Percentiles rank a stretch among this genome's conserved stretches.
Evolutionary conservation across 176 grass and related monocot species (phyloP).

Genomic region (Zoysia japonica): DNA sequence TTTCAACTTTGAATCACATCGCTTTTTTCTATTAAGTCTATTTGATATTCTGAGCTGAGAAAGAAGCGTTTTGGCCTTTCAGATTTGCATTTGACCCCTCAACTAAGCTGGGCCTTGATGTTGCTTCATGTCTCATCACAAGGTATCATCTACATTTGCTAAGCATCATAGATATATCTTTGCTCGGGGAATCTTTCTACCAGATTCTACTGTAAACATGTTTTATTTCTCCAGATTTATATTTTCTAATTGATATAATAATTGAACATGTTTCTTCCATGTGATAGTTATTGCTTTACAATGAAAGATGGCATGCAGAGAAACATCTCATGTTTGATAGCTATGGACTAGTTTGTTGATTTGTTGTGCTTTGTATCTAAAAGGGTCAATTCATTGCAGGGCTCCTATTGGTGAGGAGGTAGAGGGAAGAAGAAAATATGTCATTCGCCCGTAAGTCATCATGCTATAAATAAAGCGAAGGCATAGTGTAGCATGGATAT

Average conservation of each 20-base stretch:
- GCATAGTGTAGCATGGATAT: not conserved
- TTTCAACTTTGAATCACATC: not conserved
- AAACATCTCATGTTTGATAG: not conserved
- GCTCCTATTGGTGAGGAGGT: conserved; percentile 86
- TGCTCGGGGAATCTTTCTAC: conserved; percentile 6
- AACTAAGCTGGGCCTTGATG: conserved; percentile 81
- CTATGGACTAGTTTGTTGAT: conserved; percentile 14
- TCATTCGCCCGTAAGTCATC: conserved; percentile 86
- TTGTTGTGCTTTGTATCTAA: conserved; percentile 9
- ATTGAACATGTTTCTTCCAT: conserved; percentile 4
- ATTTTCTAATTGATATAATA: not conserved
- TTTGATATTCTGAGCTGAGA: not conserved
- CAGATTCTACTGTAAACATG: not conserved
- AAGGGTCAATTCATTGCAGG: conserved; percentile 52
- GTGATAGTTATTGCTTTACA: not conserved
- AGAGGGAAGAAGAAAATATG: conserved; percentile 85
- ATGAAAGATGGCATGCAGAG: not conserved
- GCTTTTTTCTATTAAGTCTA: conserved; percentile 2
- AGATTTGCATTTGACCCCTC: conserved; percentile 95
- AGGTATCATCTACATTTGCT: conserved; percentile 54
- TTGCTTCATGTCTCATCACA: conserved; percentile 93
- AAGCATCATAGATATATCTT: not conserved
- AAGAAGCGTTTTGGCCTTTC: conserved; percentile 25
- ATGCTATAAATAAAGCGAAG: conserved; percentile 29
- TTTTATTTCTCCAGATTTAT: not conserved